A percentile compares a stretch with the other conserved stretches of the same genome.
phyloP scores from a whole-genome alignment of 768 basidiomycete species.

The Amanita molliuscula region DNA sequence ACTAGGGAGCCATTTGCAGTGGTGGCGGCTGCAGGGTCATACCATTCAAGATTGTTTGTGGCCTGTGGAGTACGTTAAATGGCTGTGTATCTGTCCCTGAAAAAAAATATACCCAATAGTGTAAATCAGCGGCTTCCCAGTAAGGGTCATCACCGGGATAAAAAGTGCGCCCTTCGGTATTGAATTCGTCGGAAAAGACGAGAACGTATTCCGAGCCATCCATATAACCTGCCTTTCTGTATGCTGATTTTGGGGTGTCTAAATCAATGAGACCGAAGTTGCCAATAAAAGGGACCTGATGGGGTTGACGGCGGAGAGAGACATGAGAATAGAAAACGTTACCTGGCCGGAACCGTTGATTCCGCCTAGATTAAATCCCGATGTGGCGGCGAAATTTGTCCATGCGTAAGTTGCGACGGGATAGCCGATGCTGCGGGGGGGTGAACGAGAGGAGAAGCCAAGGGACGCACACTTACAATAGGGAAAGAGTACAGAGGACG shows the following conservation, averaged over 20 bases:
- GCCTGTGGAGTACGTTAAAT: slow-evolving; percentile 18
- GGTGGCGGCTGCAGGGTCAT: slow-evolving; percentile 66
- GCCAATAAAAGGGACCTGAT: slow-evolving; percentile 54
- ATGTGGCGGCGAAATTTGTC: neutral
- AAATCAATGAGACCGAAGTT: slow-evolving; percentile 49
- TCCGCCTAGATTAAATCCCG: slow-evolving; percentile 36
- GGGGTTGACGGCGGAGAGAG: slow-evolving; percentile 12
- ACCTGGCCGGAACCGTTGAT: slow-evolving; percentile 63
- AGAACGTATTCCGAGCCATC: slow-evolving; percentile 49
- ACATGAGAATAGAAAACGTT: slow-evolving; percentile 10
- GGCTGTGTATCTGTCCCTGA: neutral
- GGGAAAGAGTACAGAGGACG: slow-evolving; percentile 31
- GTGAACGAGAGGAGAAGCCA: neutral
- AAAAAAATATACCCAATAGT: slow-evolving; percentile 52
- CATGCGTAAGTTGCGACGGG: slow-evolving; percentile 20
- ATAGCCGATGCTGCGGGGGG: slow-evolving; percentile 32
- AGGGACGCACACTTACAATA: slow-evolving; percentile 45
- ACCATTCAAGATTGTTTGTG: slow-evolving; percentile 79
- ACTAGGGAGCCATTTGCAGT: slow-evolving; percentile 63
- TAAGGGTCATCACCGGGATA: slow-evolving; percentile 82
- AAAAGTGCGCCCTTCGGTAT: slow-evolving; percentile 63
- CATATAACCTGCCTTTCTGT: slow-evolving; percentile 41
- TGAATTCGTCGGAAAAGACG: slow-evolving; percentile 79
- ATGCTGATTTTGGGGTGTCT: slow-evolving; percentile 47
- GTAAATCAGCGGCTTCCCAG: slow-evolving; percentile 70